Base-by-base conservation (phyloP, 768 basidiomycete genomes). In the Amanita thiersii region DNA sequence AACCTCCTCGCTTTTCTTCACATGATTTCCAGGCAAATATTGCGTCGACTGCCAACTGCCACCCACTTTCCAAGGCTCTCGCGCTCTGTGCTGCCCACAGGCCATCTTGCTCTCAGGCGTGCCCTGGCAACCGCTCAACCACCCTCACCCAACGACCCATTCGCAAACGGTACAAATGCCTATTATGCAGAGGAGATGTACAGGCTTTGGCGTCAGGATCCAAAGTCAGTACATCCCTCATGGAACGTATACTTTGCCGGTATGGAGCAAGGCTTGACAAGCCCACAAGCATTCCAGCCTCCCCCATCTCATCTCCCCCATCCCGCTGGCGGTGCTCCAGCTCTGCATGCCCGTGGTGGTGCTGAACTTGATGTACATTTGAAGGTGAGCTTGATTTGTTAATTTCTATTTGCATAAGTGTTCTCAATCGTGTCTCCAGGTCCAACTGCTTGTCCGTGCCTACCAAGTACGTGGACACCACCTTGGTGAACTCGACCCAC, bases 391-490 rank as follows among this genome's bases (percentile, higher is more conserved):
- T 20, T 2, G 14, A 37, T 39, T 25, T 43, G 15, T 28, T 39
- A 10, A 26, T 52, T 33, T 31, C 38, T n/a, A 21, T 15, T 12
- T 39, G 37, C 19, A 32, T 43, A 4, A 19, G 50, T 15, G 43
- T 31, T 9, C 37, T 17, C 30, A 35, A 37, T 35, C 12, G n/a
- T 47, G 15, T 17, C 21, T 18, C 2, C 56, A 98, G 94, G 84
- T 91, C 12, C 96, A 99, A 86, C 75, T 98, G 20, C 81, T 99
- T 43, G 91, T 97, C 39, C 85, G 96, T 43, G 96, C 96, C 2
- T 99, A 96, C 65, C 96, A 99, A 79, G 96, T 99, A 12, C 87
- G 94, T 46, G 96, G 96, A 11, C 96, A 99, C 55, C 92, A 97
- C 54, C 73, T 92, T 44, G 96, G 94, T 25, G 86, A 96, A 49